phyloP scores from a whole-genome alignment of 441 rosid genomes.

The Macaranga tanarius region DNA sequence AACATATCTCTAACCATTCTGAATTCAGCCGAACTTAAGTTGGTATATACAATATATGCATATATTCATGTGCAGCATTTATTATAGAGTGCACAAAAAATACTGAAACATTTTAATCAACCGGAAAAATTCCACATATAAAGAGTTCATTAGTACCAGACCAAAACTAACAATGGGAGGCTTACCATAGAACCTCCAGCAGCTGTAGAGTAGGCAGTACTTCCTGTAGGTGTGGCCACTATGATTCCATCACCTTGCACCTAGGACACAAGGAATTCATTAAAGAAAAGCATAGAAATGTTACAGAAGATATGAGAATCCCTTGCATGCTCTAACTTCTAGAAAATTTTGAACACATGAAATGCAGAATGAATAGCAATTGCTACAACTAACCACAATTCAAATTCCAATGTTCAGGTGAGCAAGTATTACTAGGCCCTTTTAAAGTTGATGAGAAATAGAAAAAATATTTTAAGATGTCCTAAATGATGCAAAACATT shows the following conservation, averaged over 20 bases:
- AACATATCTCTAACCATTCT: neutral
- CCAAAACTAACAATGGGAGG: slow-evolving; percentile 13
- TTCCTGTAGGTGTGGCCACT: slow-evolving; percentile 98
- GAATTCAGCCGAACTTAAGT: no score
- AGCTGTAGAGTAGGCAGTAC: slow-evolving; percentile 97
- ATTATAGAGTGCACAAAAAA: neutral
- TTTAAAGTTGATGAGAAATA: neutral
- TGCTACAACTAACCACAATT: neutral
- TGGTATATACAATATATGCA: no score
- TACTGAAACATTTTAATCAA: neutral
- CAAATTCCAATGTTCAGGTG: neutral
- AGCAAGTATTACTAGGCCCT: slow-evolving; percentile 3
- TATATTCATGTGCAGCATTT: no score
- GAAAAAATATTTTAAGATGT: neutral
- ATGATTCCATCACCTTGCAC: slow-evolving; percentile 99
- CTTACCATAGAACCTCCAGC: slow-evolving; percentile 99
- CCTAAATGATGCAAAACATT: slow-evolving; percentile 15
- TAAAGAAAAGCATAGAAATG: slow-evolving; percentile 9
- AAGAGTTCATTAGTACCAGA: neutral
- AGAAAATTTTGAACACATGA: slow-evolving; percentile 6
- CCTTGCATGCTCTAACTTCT: neutral
- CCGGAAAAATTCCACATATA: neutral
- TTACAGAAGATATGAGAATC: neutral
- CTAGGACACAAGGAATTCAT: slow-evolving; percentile 37
- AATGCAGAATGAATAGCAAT: slow-evolving; percentile 4